phyloP scores from a whole-genome alignment of 306 rosid species.

The Biancaea sappan region DNA sequence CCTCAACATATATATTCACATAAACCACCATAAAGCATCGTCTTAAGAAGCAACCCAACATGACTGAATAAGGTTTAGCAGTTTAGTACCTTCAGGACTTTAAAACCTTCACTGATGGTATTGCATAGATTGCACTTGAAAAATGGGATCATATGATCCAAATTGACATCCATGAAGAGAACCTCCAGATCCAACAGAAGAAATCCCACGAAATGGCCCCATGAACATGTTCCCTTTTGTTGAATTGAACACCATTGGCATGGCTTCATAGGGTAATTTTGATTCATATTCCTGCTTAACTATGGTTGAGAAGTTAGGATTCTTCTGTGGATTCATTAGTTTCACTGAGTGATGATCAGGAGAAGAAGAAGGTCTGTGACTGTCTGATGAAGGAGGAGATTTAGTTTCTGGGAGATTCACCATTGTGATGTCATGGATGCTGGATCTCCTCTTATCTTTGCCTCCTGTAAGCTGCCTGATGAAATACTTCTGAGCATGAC shows the following conservation, averaged over 20 bases:
- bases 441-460: constrained; percentile 89
- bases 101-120: constrained; percentile 46
- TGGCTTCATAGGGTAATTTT: constrained; percentile 42
- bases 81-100: constrained; percentile 31
- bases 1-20: constrained; percentile 62
- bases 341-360: constrained; percentile 36
- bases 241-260: constrained; percentile 49
- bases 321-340: constrained; percentile 44
- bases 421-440: constrained; percentile 92
- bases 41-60: constrained; percentile 38
- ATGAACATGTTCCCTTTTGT: constrained; percentile 48
- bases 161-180: constrained; percentile 53
- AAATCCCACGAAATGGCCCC: constrained; percentile 56
- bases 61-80: constrained; percentile 38
- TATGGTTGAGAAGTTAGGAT: constrained; percentile 35
- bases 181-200: constrained; percentile 55
- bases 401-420: constrained; percentile 60
- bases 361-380: constrained; percentile 41
- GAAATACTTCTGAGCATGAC: constrained; percentile 95
- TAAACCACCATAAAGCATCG: constrained; percentile 25
- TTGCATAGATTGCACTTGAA: constrained; percentile 60
- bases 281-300: constrained; percentile 57
- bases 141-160: constrained; percentile 50
- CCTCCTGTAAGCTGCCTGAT: constrained; percentile 74
- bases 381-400: constrained; percentile 50